These are phyloP conservation scores for Dactylis glomerata DNA, from an alignment of 176 grass and related monocot species.

Conservation along the genomic window DNA sequence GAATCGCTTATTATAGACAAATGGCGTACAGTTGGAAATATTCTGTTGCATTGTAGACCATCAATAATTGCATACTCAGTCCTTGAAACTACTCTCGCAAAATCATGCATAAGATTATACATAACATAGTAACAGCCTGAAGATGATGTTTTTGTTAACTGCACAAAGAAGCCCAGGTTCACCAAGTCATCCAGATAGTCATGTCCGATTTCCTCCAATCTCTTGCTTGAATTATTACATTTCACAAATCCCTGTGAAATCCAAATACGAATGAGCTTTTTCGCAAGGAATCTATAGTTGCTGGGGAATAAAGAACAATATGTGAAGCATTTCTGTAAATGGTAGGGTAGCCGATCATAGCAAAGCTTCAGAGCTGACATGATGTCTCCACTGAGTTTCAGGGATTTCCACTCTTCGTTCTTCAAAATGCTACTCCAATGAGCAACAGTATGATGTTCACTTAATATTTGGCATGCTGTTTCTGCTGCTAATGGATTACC, in stretches of 20 bases:
- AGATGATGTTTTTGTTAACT: background rate
- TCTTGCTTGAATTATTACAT: background rate
- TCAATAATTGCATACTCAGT: slow-evolving; percentile 13
- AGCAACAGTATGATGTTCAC: too few relatives aligned
- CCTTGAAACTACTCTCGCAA: slow-evolving; percentile 29
- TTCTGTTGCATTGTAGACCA: background rate
- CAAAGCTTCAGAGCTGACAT: slow-evolving; percentile 25
- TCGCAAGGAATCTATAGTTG: background rate
- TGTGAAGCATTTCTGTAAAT: slow-evolving; percentile 25
- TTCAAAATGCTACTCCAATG: slow-evolving; percentile 35
- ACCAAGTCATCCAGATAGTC: slow-evolving; percentile 23
- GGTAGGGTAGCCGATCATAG: slow-evolving; percentile 21
- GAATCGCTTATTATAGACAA: slow-evolving; percentile 35
- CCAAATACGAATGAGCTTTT: slow-evolving; percentile 25
- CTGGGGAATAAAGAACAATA: slow-evolving; percentile 19
- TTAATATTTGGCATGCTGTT: too few relatives aligned
- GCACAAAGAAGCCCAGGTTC: slow-evolving; percentile 18
- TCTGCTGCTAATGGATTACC: too few relatives aligned
- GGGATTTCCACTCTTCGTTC: slow-evolving; percentile 34
- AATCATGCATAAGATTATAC: slow-evolving; percentile 49
- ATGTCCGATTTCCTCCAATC: slow-evolving; percentile 30
- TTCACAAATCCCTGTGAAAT: slow-evolving; percentile 57
- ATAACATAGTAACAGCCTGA: background rate
- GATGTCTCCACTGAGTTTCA: background rate
- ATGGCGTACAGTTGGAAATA: slow-evolving; percentile 13